Base-by-base conservation (phyloP, 106 monocot genomes). In the Allium cepa region DNA sequence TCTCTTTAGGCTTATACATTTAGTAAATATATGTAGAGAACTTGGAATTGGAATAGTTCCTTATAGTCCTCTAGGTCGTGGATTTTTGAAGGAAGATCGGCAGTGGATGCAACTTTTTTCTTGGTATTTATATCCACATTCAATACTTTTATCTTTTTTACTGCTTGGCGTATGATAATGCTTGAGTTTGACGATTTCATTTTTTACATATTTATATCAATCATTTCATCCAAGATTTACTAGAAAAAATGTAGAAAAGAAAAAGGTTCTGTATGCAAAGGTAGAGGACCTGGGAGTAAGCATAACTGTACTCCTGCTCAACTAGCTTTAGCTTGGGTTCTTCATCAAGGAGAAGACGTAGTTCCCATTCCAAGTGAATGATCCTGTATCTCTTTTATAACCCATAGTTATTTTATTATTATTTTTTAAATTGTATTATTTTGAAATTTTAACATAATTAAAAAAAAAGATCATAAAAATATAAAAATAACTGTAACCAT, bases 31-130 rank as follows among this genome's bases (percentile, higher is more conserved):
- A 0, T 22, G 7, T 69, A 84, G 84, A 62, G 79, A 76, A 73
- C 73, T 83, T 55, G 79, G 79, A 10, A 79, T 83, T 76, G 73
- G 79, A 51, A 79, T 83, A 53, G 83, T 83, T 60, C 75, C 83
- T 56, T 83, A 79, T 68, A 79, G 83, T 60, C 83, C 83, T 17
- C 83, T 83, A 1, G 63, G 63, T 47, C 70, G 79, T 65, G 83
- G 79, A 28, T 79, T 83, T 73, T 83, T 55, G 83, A 56, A 58
- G 83, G 83, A 17, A 79, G 69, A 51, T 72, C 53, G 47, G 64
- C 70, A 22, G 70, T 71, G 4, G 84, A 84, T 2, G 16, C 14
- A 69, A 59, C 59, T 28, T 61, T 59, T 46, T 2, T 2, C 50
- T 36, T 79, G 82, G 86, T 82, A 82, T 17, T 13, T 22, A 8